Evolutionary conservation across 2,329 filamentous ascomycete species (phyloP).

Genomic region (Onygena corvina): DNA sequence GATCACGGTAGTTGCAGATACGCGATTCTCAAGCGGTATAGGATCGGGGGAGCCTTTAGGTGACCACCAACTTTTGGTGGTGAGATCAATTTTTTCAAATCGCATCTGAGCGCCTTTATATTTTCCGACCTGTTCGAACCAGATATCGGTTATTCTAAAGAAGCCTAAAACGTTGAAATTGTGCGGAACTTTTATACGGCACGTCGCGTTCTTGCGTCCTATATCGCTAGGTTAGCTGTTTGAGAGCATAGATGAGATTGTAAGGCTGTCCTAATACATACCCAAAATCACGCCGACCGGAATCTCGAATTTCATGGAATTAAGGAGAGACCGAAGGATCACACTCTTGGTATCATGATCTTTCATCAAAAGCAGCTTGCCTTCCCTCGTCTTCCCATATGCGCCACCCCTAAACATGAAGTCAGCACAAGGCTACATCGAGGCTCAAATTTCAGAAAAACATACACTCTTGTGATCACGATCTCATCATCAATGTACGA

Average conservation of each 20-base stretch:
- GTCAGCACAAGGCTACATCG: not conserved
- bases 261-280: slow-evolving; percentile 21
- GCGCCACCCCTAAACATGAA: slow-evolving; percentile 2
- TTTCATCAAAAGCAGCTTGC: slow-evolving; percentile 34
- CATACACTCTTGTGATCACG: slow-evolving; percentile 52
- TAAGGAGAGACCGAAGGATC: slow-evolving; percentile 33
- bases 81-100: slow-evolving; percentile 50
- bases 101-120: slow-evolving; percentile 45
- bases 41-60: slow-evolving; percentile 23
- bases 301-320: slow-evolving; percentile 36
- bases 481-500: slow-evolving; percentile 51
- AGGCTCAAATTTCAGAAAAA: slow-evolving; percentile 11
- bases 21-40: slow-evolving; percentile 22
- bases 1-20: slow-evolving; percentile 20
- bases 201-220: slow-evolving; percentile 42
- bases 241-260: not conserved
- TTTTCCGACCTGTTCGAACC: slow-evolving; percentile 45
- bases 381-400: slow-evolving; percentile 7
- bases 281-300: slow-evolving; percentile 47
- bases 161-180: slow-evolving; percentile 55
- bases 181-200: slow-evolving; percentile 42
- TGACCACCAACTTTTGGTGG: slow-evolving; percentile 48
- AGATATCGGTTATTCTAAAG: slow-evolving; percentile 57
- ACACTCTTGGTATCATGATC: slow-evolving; percentile 35
- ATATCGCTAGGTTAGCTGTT: slow-evolving; percentile 20